Evolutionary conservation across 2,329 filamentous ascomycete species (phyloP).

Genomic region (Colletotrichum kahawae): DNA sequence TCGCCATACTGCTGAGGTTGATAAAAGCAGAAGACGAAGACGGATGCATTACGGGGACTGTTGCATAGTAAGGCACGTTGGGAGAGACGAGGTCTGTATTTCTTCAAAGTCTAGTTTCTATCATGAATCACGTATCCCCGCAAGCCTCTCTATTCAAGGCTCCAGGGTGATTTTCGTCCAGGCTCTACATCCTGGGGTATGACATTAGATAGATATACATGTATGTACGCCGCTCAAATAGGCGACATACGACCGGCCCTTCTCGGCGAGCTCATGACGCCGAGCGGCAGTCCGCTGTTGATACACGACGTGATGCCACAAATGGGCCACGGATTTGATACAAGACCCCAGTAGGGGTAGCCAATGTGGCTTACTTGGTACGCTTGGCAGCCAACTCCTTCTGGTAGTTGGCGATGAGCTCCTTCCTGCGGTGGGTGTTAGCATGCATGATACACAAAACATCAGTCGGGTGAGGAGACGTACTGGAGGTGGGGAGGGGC

Average conservation of each 20-base stretch:
- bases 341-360: not conserved
- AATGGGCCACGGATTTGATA: not conserved
- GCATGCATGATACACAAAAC: slow-evolving; percentile 21
- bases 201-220: slow-evolving; percentile 23
- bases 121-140: slow-evolving; percentile 16
- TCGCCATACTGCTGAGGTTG: not conserved
- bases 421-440: slow-evolving; percentile 50
- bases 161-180: not conserved
- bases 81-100: slow-evolving; percentile 18
- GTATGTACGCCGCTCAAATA: slow-evolving; percentile 12
- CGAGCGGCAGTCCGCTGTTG: not conserved
- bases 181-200: slow-evolving; percentile 2
- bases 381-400: slow-evolving; percentile 63
- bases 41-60: not conserved
- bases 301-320: slow-evolving; percentile 15
- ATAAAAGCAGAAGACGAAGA: not conserved
- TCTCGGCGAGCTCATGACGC: not conserved
- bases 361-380: slow-evolving; percentile 45
- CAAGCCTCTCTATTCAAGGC: not conserved
- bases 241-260: not conserved
- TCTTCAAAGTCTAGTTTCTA: slow-evolving; percentile 20
- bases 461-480: slow-evolving; percentile 36
- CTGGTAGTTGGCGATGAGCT: slow-evolving; percentile 63
- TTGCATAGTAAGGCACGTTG: not conserved
- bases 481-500: slow-evolving; percentile 90